phyloP scores from a whole-genome alignment of 371 early-diverging fungal genomes.

The Syncephalastrum contaminatum region DNA sequence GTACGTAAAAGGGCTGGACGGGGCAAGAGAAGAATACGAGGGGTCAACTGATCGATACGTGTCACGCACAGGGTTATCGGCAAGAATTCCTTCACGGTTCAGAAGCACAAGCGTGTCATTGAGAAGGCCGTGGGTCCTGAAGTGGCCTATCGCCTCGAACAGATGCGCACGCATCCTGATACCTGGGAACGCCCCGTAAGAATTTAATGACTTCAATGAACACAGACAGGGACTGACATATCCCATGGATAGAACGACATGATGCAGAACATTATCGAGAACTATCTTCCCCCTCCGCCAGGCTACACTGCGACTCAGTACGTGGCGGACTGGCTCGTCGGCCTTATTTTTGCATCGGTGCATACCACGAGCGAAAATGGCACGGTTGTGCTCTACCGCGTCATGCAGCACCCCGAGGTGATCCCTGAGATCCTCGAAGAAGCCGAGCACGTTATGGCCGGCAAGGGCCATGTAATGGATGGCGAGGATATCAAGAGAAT shows the following conservation, averaged over 20 bases:
- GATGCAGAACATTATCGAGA: conserved; percentile 23
- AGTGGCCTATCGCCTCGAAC: conserved; percentile 3
- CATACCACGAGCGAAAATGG: conserved; percentile 39
- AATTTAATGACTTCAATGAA: background rate
- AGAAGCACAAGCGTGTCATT: background rate
- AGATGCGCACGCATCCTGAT: background rate
- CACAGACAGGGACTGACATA: background rate
- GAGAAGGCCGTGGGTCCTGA: conserved; percentile 5
- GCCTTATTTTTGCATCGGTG: conserved; percentile 38
- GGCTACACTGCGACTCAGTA: conserved; percentile 4
- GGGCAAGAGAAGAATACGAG: background rate
- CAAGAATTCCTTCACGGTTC: conserved; percentile 1
- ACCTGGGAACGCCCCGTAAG: conserved; percentile 17
- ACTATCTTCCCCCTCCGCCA: background rate
- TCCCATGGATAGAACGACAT: conserved; percentile 15
- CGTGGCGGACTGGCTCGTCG: conserved; percentile 16
- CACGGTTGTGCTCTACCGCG: conserved; percentile 34
- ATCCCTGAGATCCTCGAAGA: conserved; percentile 42
- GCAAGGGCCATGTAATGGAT: background rate
- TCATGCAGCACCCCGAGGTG: conserved; percentile 41
- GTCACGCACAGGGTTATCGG: conserved; percentile 9
- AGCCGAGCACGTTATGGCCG: conserved; percentile 28
- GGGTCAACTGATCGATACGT: background rate
- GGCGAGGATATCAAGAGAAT: conserved; percentile 29
- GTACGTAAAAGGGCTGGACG: conserved; percentile 7